Conservation (phyloP, 2,329 filamentous ascomycete species). For the Xylariaceae sp. region DNA sequence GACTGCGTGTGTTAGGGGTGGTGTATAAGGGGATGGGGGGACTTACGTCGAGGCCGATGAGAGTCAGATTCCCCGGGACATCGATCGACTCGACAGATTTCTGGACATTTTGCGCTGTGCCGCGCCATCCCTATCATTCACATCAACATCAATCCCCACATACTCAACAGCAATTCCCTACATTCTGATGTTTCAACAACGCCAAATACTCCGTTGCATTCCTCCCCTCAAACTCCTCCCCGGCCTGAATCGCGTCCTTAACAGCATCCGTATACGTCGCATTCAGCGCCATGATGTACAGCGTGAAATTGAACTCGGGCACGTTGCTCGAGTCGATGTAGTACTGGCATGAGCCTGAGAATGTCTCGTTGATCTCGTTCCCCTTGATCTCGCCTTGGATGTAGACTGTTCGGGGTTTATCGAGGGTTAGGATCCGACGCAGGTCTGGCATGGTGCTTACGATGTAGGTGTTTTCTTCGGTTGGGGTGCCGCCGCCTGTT, state of each 20-base stretch:
- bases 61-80: constrained; percentile 19
- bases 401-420: constrained; percentile 18
- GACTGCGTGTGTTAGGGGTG: neutral
- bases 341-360: constrained; percentile 17
- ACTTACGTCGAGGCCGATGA: constrained; percentile 21
- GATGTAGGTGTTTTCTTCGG: constrained; percentile 15
- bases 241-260: constrained; percentile 10
- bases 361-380: constrained; percentile 18
- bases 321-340: constrained; percentile 21
- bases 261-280: constrained; percentile 20
- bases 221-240: constrained; percentile 17
- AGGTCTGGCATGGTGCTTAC: constrained; percentile 23
- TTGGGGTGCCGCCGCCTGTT: constrained; percentile 15
- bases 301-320: constrained; percentile 19
- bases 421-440: constrained; percentile 12
- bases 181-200: constrained; percentile 20
- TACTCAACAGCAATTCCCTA: neutral
- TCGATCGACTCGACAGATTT: constrained; percentile 22
- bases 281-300: constrained; percentile 21
- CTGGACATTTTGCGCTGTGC: constrained; percentile 20
- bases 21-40: neutral
- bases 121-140: constrained; percentile 19
- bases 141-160: neutral
- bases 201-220: constrained; percentile 22
- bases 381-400: constrained; percentile 20